These are phyloP conservation scores for Pelargonium nanum DNA, from an alignment of 345 rosid genomes.

Conservation along the genomic window DNA sequence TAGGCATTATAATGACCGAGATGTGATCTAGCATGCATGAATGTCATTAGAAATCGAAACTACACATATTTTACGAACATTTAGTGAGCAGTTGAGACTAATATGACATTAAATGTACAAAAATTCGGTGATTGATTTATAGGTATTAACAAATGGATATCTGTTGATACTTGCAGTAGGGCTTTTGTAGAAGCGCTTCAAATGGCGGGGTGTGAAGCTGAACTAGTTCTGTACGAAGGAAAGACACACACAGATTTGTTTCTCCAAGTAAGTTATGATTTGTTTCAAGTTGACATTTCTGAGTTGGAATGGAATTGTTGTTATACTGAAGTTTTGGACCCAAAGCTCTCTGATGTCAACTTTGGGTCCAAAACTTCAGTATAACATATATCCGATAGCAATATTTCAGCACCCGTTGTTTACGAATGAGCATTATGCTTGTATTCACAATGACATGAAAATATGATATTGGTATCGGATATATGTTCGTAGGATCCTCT, in stretches of 20 bases:
- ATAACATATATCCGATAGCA: too few relatives aligned
- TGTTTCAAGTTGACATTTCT: not conserved
- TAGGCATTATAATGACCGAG: too few relatives aligned
- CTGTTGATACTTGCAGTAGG: conserved; percentile 36
- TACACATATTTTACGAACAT: too few relatives aligned
- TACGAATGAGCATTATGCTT: too few relatives aligned
- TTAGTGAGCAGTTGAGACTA: too few relatives aligned
- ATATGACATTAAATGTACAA: too few relatives aligned
- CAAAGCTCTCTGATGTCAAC: not conserved
- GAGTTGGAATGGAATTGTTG: not conserved
- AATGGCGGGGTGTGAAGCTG: conserved; percentile 48
- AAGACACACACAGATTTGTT: conserved; percentile 91
- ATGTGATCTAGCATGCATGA: too few relatives aligned
- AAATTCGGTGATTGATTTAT: too few relatives aligned
- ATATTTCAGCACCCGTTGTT: too few relatives aligned
- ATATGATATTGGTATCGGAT: not conserved
- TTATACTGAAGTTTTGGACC: not conserved
- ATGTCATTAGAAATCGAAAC: too few relatives aligned
- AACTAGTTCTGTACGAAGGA: conserved; percentile 52
- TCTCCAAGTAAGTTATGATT: conserved; percentile 54
- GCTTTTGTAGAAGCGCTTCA: conserved; percentile 51
- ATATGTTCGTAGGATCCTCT: conserved; percentile 61
- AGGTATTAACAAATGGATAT: not conserved
- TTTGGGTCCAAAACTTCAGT: too few relatives aligned
- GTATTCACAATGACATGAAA: not conserved